These are phyloP conservation scores for Thalia dealbata DNA, from an alignment of 176 grass and related monocot species.

Conservation along the genomic window DNA sequence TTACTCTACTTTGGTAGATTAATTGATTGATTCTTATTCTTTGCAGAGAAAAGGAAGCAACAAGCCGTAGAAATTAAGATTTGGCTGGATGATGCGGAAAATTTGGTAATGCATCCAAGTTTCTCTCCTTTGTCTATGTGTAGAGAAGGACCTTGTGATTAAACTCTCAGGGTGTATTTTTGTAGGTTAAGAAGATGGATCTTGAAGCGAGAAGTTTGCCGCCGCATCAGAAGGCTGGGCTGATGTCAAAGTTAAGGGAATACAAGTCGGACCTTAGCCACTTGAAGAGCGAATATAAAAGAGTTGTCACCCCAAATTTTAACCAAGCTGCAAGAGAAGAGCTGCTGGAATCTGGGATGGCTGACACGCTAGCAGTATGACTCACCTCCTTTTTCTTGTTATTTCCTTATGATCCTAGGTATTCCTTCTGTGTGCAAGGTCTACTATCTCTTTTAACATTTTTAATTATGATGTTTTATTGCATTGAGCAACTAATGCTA, in stretches of 20 bases:
- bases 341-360: slow-evolving; percentile 74
- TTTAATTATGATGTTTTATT: too few relatives aligned
- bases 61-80: slow-evolving; percentile 56
- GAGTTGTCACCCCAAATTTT: slow-evolving; percentile 42
- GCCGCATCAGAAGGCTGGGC: slow-evolving; percentile 57
- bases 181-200: slow-evolving; percentile 87
- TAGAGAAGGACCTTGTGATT: not conserved
- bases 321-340: slow-evolving; percentile 71
- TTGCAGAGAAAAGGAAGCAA: slow-evolving; percentile 69
- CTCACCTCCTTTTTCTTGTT: not conserved
- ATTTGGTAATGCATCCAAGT: slow-evolving; percentile 32
- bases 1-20: too few relatives aligned
- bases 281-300: slow-evolving; percentile 74
- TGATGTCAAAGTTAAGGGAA: slow-evolving; percentile 82
- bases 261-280: slow-evolving; percentile 88
- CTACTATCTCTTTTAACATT: not conserved
- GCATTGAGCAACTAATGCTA: too few relatives aligned
- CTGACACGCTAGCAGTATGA: slow-evolving; percentile 58
- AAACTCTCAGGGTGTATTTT: not conserved
- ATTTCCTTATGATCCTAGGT: not conserved
- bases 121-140: not conserved
- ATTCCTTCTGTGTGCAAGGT: not conserved
- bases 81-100: slow-evolving; percentile 76
- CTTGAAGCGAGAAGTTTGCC: slow-evolving; percentile 85
- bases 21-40: not conserved